Evolutionary conservation across 192 early-diverging fungal species (phyloP).

Genomic region (Podila horticola): DNA sequence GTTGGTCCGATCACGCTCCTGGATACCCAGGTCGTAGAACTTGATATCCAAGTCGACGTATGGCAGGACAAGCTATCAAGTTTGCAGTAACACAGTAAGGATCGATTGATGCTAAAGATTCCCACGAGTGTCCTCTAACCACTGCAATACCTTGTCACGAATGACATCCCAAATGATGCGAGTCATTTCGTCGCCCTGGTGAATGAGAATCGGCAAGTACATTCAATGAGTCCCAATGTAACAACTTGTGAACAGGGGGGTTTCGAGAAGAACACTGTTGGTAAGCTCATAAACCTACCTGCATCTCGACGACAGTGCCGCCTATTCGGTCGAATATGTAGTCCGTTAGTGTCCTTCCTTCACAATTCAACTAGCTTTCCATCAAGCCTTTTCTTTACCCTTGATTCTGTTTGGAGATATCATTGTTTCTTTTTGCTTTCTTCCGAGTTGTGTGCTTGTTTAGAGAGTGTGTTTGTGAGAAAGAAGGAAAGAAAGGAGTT

Average conservation of each 20-base stretch:
- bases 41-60: constrained; percentile 92
- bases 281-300: constrained; percentile 1
- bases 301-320: constrained; percentile 51
- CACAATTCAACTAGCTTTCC: too few relatives aligned
- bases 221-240: constrained; percentile 77
- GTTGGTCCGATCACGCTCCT: constrained; percentile 79
- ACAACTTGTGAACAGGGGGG: neutral
- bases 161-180: constrained; percentile 96
- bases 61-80: constrained; percentile 78
- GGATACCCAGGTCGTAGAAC: constrained; percentile 96
- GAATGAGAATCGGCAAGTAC: constrained; percentile 56
- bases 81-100: too few relatives aligned
- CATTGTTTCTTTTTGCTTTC: neutral
- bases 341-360: neutral
- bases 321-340: constrained; percentile 3
- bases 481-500: too few relatives aligned
- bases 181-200: constrained; percentile 99
- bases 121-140: neutral
- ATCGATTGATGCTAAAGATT: neutral
- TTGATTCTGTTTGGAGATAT: constrained; percentile 16
- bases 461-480: neutral
- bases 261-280: neutral
- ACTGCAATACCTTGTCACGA: constrained; percentile 77
- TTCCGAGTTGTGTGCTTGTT: neutral
- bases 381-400: constrained; percentile 3